Evolutionary conservation across 768 basidiomycete genomes (phyloP), one percentile per base, ranked within the genome.

Genomic region (Suillus decipiens): DNA sequence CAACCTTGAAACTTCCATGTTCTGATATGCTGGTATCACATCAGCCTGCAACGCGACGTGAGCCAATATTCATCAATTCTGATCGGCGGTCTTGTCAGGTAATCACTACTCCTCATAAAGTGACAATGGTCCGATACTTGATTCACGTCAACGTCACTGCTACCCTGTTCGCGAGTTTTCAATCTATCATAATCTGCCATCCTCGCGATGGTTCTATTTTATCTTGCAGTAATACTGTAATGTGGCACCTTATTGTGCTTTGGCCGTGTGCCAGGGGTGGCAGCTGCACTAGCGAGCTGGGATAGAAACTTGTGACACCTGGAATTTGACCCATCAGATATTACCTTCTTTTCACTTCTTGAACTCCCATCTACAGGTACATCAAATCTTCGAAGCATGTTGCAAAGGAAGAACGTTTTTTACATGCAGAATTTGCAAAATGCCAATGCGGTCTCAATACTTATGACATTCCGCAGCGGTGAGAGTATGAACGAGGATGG

Each of bases 121-220:
- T 39, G 22, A 39, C 12, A 15, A 39, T 37, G 24, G 55, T 39
- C 15, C 37, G 56, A 11, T 39, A 41, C 56, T 41, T 57, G 17
- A 24, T 15, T 57, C 37, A 57, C 56, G 56, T 57, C 37, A 57
- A 33, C 6, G 31, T 53, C 51, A 34, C 33, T 19, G 22, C 15
- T 37, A 56, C 55, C 36, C 56, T 41, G 39, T 57, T 37, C 55
- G 51, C 50, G 31, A 51, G 31, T 33, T 51, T 51, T 8, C 50
- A 51, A 28, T 50, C 24, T 50, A 50, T 50, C 48, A 50, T 28
- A 17, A 51, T 19, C 22, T 57, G 56, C 28, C 55, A 37, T 39
- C 37, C 24, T 28, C 6, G 36, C 55, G 24, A 19, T 19, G 56
- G 37, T 57, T 41, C 55, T 39, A 41, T n/a, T 57, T 24, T 57